These are phyloP conservation scores for Calonectria leucothoes DNA, from an alignment of 2,329 filamentous ascomycete genomes.

Conservation along the genomic window DNA sequence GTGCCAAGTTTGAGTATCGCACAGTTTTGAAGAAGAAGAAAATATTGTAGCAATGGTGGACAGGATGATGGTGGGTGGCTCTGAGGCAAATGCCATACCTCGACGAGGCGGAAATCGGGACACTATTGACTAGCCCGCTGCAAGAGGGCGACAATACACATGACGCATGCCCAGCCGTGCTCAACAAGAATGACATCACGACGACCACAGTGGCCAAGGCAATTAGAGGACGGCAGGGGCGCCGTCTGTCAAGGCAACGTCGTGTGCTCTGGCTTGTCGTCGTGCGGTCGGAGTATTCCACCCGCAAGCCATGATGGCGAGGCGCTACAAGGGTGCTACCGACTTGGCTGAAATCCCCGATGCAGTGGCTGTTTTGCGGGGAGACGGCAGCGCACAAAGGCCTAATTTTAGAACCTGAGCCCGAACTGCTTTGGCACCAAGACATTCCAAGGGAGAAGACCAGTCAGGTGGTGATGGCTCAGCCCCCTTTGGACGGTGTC, in stretches of 20 bases:
- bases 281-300: neutral
- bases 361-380: neutral
- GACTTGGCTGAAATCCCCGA: neutral
- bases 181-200: neutral
- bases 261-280: neutral
- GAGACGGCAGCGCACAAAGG: neutral
- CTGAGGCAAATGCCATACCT: no score
- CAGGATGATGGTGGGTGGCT: neutral
- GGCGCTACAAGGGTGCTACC: neutral
- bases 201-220: neutral
- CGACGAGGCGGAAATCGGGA: no score
- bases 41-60: no score
- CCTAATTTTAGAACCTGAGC: neutral
- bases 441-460: neutral
- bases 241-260: neutral
- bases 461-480: neutral
- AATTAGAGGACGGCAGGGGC: neutral
- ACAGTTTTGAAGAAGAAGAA: no score
- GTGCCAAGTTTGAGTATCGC: no score
- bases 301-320: neutral
- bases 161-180: neutral
- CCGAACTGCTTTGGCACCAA: neutral
- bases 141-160: neutral
- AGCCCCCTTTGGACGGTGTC: neutral
- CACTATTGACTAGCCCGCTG: neutral